Percentiles rank a stretch among this genome's conserved stretches.
phyloP scores from a whole-genome alignment of 306 rosid genomes.

The Casuarina glauca region DNA sequence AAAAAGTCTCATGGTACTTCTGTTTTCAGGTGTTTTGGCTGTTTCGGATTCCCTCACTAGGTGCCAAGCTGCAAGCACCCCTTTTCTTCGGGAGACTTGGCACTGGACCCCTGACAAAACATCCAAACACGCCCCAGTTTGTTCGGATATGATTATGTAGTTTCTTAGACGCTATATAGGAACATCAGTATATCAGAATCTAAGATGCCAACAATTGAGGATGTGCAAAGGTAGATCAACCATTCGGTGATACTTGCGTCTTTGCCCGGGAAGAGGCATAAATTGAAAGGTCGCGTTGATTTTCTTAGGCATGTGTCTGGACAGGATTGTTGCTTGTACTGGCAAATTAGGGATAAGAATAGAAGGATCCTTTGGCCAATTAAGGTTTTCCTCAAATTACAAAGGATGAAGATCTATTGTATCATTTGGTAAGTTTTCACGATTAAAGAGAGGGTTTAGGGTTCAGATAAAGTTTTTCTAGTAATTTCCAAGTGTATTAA shows the following conservation, averaged over 20 bases:
- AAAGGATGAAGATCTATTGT: no score
- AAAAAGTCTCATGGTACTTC: not conserved
- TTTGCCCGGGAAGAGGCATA: not conserved
- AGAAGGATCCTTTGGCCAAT: no score
- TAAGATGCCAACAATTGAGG: not conserved
- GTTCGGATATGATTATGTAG: conserved; percentile 2
- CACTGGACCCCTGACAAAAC: not conserved
- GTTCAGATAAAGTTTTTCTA: no score
- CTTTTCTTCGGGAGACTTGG: conserved; percentile 5
- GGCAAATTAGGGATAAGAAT: no score
- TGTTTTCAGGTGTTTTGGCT: conserved; percentile 10
- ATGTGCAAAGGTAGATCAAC: no score
- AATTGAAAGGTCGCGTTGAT: not conserved
- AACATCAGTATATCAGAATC: not conserved
- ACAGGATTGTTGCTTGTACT: no score
- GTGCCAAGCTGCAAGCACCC: conserved; percentile 10
- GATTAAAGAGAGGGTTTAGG: no score
- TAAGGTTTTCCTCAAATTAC: no score
- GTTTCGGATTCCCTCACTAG: conserved; percentile 19
- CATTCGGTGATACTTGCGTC: not conserved
- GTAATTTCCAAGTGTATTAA: no score
- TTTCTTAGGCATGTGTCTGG: no score
- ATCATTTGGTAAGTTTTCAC: no score
- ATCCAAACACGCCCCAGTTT: not conserved
- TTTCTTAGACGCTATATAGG: conserved; percentile 1